Evolutionary conservation across 345 rosid species (phyloP), one percentile per base, ranked within the genome.

Genomic region (Euclidium syriacum): DNA sequence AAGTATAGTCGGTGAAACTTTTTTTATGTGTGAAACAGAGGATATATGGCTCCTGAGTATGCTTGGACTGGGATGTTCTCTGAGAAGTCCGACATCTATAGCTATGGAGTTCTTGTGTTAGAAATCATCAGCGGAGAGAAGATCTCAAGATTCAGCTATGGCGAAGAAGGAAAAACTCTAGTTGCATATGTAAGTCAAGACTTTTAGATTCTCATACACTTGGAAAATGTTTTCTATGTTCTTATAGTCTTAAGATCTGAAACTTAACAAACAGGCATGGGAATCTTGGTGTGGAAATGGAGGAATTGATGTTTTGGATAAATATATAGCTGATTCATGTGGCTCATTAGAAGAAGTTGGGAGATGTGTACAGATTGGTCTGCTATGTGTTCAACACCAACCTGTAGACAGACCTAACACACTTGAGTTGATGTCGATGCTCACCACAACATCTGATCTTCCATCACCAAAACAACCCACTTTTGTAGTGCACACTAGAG

Each of bases 1-100:
- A 34, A n/a, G n/a, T n/a, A n/a, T n/a, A n/a, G n/a, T n/a, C n/a
- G n/a, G n/a, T 7, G n/a, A 15, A 15, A 30, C 18, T n/a, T 57
- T 10, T 1, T 18, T 36, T 10, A n/a, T 43, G 22, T 23, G 7
- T 65, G n/a, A n/a, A 11, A 8, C 59, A 68, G 73, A 5, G 73
- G 73, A 39, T 68, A 76, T 41, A 77, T 78, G 83, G 34, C 83
- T 56, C 83, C 78, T 1, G 87, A 82, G 62, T 79, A 82, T 38
- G 81, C 76, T 3, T 54, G 73, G 34, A 73, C 71, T 7, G 84
- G 84, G 0, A 41, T 56, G n/a, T 82, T 78, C 64, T 78, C 81
- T 1, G 70, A 73, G 23, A 82, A 82, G 26, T 78, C 82, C 0
- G 82, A 75, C 33, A 68, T 82, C 4, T 77, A 77, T 20, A 75